A percentile compares a stretch with the other conserved stretches of the same genome.
These are phyloP conservation scores for Saccharum spontaneum DNA, from an alignment of 176 grass and related monocot genomes.

Conservation along the genomic window DNA sequence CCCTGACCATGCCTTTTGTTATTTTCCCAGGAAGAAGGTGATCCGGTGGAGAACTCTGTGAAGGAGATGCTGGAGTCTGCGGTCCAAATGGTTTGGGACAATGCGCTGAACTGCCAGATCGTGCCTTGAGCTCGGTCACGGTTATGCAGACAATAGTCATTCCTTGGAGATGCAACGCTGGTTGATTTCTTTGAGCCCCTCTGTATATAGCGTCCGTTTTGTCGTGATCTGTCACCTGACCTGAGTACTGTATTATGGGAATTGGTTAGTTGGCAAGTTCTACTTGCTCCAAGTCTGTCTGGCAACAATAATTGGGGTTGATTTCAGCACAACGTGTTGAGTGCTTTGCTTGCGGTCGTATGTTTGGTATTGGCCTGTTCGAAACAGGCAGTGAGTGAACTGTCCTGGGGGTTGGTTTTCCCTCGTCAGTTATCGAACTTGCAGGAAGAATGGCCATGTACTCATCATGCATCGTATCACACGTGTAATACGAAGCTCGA, in stretches of 20 bases:
- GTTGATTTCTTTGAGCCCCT: background rate
- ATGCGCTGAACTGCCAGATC: slow-evolving; percentile 32
- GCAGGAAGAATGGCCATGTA: no score
- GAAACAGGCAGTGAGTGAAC: background rate
- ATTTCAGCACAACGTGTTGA: background rate
- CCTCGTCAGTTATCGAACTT: no score
- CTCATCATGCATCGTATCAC: no score
- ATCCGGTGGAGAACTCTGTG: background rate
- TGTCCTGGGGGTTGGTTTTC: background rate
- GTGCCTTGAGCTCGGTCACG: background rate
- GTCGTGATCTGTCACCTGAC: background rate
- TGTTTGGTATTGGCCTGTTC: no score
- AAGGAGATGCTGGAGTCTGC: slow-evolving; percentile 43
- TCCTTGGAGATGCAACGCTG: background rate
- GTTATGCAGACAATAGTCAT: background rate
- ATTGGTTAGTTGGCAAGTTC: background rate
- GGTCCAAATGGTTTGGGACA: slow-evolving; percentile 36
- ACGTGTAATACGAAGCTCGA: no score
- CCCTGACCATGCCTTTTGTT: background rate
- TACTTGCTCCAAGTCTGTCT: background rate
- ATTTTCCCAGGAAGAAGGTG: slow-evolving; percentile 16
- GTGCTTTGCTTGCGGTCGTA: background rate
- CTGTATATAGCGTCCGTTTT: background rate
- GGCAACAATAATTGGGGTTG: background rate
- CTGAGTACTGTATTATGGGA: background rate